Base-by-base conservation (phyloP, 495 filamentous ascomycete genomes). In the Lasiosphaeria hispida region DNA sequence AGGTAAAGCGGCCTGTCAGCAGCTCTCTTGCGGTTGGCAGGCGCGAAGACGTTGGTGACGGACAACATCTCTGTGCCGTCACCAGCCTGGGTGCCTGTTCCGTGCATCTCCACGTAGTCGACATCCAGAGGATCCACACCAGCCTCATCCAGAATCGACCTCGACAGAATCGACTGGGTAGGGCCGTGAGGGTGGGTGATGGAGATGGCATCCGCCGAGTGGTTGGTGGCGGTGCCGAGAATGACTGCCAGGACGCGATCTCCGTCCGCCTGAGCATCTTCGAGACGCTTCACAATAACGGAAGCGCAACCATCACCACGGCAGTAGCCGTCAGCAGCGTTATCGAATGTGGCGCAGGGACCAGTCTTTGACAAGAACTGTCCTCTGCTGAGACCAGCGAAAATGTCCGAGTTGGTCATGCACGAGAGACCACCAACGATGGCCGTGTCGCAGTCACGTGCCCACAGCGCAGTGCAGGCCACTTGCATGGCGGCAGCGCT, bases 41-140 rank as follows among this genome's bases (percentile, higher is more conserved):
- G 89, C 8, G 93, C 92, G 62, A 97, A 97, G 15, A 88, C 80
- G 58, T 87, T 86, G 13, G 86, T 83, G 37, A 94, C 87, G 9
- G 87, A 90, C 36, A 78, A 71, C 87, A 93, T 90, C 69, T 95
- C 90, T 0, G 84, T 85, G 0, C 82, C 84, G 69, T 95, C 90
- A 9, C 90, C 90, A 15, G 87, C 88, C 65, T 91, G 88, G 0
- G 90, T 93, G 8, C 90, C 90, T 0, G 90, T 94, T n/a, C 90
- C 90, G 67, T 95, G 90, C 84, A 92, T 91, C 67, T 95, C 90
- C 11, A 94, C 83, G 60, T 93, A 94, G 72, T 85, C 85, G 17
- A 93, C 73, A 47, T 92, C 86, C 51, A 83, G 81, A 2, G 90
- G 87, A 53, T 90, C 83, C 5, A 89, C 77, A 39, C 87, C 82